Evolutionary conservation across 2,329 filamentous ascomycete genomes (phyloP).

Genomic region (Beauveria medogensis): DNA sequence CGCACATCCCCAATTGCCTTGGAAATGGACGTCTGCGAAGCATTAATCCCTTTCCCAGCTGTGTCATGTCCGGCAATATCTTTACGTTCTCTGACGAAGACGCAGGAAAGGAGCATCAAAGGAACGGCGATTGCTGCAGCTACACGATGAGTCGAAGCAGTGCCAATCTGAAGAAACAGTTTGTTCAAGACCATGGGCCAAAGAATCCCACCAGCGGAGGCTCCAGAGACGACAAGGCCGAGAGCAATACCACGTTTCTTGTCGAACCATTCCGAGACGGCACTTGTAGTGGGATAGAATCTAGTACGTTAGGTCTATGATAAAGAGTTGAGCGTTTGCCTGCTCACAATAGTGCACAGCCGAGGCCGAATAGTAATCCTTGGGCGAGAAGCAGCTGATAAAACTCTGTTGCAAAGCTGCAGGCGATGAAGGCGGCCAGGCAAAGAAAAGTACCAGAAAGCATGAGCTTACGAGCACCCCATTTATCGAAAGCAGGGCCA

Average conservation of each 20-base stretch:
- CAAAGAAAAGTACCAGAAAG: conserved; percentile 26
- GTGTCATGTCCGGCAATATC: conserved; percentile 12
- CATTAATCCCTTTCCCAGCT: conserved; percentile 9
- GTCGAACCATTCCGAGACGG: conserved; percentile 25
- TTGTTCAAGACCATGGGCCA: conserved; percentile 22
- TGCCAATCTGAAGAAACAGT: conserved; percentile 11
- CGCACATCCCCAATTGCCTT: conserved; percentile 18
- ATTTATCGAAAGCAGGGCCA: conserved; percentile 33
- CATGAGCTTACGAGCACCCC: conserved; percentile 28
- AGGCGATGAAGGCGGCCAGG: conserved; percentile 29
- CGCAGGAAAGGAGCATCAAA: conserved; percentile 19
- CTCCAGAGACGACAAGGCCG: conserved; percentile 23
- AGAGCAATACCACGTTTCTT: conserved; percentile 22
- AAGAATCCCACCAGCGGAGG: conserved; percentile 23
- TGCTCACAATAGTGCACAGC: conserved; percentile 28
- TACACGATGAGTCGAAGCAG: conserved; percentile 15
- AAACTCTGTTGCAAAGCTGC: conserved; percentile 24
- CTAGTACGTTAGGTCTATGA: conserved; percentile 8
- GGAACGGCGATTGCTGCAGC: conserved; percentile 18
- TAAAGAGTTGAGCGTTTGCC: too few relatives aligned
- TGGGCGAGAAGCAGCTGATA: conserved; percentile 32
- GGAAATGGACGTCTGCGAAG: conserved; percentile 17
- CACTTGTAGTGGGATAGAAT: conserved; percentile 24
- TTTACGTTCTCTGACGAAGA: conserved; percentile 22
- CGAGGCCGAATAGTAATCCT: conserved; percentile 33